These are phyloP conservation scores for Beta vulgaris DNA, from an alignment of 148 eudicot genomes.

Conservation along the genomic window DNA sequence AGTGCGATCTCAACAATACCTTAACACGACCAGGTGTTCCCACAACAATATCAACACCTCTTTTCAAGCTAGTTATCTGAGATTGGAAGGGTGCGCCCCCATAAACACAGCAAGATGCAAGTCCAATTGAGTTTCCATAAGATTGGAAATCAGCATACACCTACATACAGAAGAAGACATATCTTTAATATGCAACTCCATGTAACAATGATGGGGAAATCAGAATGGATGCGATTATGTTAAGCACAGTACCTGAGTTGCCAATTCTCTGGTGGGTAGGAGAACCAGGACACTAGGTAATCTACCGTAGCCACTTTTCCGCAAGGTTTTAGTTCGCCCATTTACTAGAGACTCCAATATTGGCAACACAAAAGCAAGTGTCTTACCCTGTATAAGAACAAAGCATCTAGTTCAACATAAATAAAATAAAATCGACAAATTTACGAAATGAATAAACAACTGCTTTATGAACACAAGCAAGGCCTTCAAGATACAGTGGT, in stretches of 20 bases:
- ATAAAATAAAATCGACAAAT: background rate
- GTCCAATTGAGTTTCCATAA: constrained; percentile 68
- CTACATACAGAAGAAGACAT: constrained; percentile 31
- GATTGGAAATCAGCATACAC: constrained; percentile 66
- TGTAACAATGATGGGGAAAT: background rate
- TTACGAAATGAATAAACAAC: too few relatives aligned
- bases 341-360: constrained; percentile 82
- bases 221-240: background rate
- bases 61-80: constrained; percentile 54
- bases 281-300: constrained; percentile 77
- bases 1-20: too few relatives aligned
- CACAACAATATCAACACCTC: constrained; percentile 82
- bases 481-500: too few relatives aligned
- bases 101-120: constrained; percentile 61
- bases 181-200: background rate
- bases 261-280: constrained; percentile 90
- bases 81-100: constrained; percentile 68
- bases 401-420: background rate
- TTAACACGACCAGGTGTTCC: constrained; percentile 93
- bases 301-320: constrained; percentile 76
- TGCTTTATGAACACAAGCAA: background rate
- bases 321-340: constrained; percentile 51
- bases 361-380: constrained; percentile 93
- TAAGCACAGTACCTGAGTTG: constrained; percentile 58
- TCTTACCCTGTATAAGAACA: constrained; percentile 64